Evolutionary conservation across 176 grass and related monocot species (phyloP).

Genomic region (Hordeum vulgare): DNA sequence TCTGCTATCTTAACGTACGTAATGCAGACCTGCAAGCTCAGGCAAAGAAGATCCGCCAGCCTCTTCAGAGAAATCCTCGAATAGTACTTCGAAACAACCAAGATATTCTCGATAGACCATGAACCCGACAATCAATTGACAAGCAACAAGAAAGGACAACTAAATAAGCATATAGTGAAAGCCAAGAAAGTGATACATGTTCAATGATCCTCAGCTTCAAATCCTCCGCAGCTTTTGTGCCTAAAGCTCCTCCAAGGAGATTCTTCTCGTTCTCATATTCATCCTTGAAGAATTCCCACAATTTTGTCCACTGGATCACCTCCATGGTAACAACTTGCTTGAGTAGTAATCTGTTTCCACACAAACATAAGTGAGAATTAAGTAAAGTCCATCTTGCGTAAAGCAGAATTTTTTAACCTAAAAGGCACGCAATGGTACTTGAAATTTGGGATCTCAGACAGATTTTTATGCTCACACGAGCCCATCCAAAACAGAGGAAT

Average conservation of each 20-base stretch:
- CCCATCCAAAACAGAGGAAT: too few species aligned
- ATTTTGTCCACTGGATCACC: slow-evolving; percentile 77
- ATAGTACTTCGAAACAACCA: slow-evolving; percentile 98
- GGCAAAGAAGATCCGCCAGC: too few species aligned
- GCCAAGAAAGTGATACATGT: slow-evolving; percentile 43
- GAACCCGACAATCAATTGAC: not conserved
- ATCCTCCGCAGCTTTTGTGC: slow-evolving; percentile 69
- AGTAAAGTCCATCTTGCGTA: not conserved
- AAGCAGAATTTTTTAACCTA: not conserved
- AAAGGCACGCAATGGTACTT: slow-evolving; percentile 26
- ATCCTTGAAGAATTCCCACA: slow-evolving; percentile 84
- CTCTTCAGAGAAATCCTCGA: slow-evolving; percentile 90
- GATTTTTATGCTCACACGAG: slow-evolving; percentile 95
- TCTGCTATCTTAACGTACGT: too few species aligned
- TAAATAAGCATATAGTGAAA: not conserved
- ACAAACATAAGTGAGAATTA: not conserved
- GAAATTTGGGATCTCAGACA: slow-evolving; percentile 88
- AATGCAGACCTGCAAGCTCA: too few species aligned
- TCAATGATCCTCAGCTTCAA: slow-evolving; percentile 87
- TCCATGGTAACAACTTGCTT: slow-evolving; percentile 97
- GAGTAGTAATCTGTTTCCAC: slow-evolving; percentile 47
- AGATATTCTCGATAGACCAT: slow-evolving; percentile 68
- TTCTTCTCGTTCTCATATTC: slow-evolving; percentile 90
- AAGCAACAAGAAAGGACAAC: slow-evolving; percentile 7
- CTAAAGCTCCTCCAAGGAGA: slow-evolving; percentile 67